Evolutionary conservation across 2,329 filamentous ascomycete species (phyloP), one percentile per base, ranked within the genome.

Genomic region (Penicillium oxalicum): DNA sequence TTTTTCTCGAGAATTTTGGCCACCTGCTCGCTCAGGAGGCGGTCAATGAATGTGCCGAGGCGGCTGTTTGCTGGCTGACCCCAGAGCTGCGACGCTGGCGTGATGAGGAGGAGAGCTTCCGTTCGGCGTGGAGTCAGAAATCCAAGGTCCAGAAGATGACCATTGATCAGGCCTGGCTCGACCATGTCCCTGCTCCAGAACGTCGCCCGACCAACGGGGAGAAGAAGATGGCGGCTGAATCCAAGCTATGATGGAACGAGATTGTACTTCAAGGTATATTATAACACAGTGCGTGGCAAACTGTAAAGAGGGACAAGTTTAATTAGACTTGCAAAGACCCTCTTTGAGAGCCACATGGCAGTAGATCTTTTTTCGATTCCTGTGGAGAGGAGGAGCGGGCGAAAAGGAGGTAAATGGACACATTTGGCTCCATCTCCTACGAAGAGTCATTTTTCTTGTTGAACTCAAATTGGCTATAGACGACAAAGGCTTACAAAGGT

Each of bases 21-120:
- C 91, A 97, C 67, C 68, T 96, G 37, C 80, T 96, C 27, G 86
- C 91, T 0, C 87, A 95, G 80, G 90, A 95, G 68, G 78, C 80
- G 35, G 86, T 87, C 0, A 72, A 61, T 2, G 74, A 80, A 60
- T 86, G 84, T 53, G 91, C 88, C 1, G 73, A 78, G 49, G 62
- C 78, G 13, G 77, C 79, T 0, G 78, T 77, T 0, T 62, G 65
- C 26, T 88, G 82, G 75, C 66, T 87, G 47, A 74, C 66, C 0
- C 59, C 62, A n/a, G 81, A 86, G 63, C 55, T 87, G 54, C 63
- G 69, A 37, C 66, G 73, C 27, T 87, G 83, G 81, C 70, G 74
- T 53, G 66, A 61, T 2, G 78, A 84, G 58, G 77, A 85, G 67
- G 68, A 68, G 28, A 72, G 71, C 45, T 87, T 83, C 53, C 67